These are phyloP conservation scores for Claviceps paspali DNA, from an alignment of 2,329 filamentous ascomycete species.

Conservation along the genomic window DNA sequence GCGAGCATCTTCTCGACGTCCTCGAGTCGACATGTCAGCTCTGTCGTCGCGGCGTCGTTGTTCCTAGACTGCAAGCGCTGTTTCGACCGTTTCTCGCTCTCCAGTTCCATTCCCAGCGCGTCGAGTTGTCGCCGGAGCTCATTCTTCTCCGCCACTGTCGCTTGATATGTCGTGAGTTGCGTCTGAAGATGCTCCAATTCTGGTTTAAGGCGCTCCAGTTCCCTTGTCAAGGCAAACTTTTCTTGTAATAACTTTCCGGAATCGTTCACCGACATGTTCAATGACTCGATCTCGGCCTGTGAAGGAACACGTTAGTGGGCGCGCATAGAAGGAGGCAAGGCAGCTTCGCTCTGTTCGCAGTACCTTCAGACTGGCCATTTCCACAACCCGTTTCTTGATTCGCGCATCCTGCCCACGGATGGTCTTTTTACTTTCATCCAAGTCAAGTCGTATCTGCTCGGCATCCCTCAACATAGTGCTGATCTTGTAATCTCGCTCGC, in stretches of 20 bases:
- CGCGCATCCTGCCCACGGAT: constrained; percentile 30
- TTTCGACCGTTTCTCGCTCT: constrained; percentile 48
- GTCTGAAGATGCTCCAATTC: constrained; percentile 41
- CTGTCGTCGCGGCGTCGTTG: constrained; percentile 26
- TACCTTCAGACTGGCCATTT: constrained; percentile 34
- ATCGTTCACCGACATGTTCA: constrained; percentile 52
- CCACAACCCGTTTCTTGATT: constrained; percentile 31
- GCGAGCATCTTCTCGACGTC: constrained; percentile 22
- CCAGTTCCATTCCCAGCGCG: constrained; percentile 64
- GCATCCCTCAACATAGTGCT: constrained; percentile 27
- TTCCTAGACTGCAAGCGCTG: constrained; percentile 16
- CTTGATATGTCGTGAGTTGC: constrained; percentile 45
- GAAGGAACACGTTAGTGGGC: neutral
- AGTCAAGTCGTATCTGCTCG: constrained; percentile 24
- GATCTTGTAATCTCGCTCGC: constrained; percentile 43
- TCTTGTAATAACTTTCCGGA: constrained; percentile 52
- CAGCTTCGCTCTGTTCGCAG: neutral
- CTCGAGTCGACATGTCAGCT: constrained; percentile 22
- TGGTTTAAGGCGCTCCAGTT: constrained; percentile 36
- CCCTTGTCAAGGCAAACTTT: constrained; percentile 36
- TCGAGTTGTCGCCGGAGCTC: constrained; percentile 64
- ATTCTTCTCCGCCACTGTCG: constrained; percentile 62
- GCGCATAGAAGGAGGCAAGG: neutral
- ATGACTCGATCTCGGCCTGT: constrained; percentile 55
- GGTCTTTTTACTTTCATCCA: constrained; percentile 28